phyloP scores from a whole-genome alignment of 2,329 filamentous ascomycete species.

The Xylariaceae sp. region DNA sequence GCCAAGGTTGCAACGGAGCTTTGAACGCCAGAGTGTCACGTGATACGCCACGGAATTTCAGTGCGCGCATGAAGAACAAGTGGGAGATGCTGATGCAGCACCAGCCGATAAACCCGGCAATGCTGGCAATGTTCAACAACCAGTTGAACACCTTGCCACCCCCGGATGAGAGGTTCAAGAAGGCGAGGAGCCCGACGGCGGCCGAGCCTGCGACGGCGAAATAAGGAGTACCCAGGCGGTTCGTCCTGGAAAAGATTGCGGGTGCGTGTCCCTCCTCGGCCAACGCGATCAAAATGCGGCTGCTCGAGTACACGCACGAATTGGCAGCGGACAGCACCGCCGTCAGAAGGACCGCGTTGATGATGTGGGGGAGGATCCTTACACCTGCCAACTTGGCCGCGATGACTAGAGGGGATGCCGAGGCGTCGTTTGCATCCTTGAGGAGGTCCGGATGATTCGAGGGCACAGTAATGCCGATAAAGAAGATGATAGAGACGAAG shows the following conservation, averaged over 20 bases:
- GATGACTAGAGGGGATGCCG: slow-evolving; percentile 61
- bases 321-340: slow-evolving; percentile 75
- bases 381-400: slow-evolving; percentile 58
- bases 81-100: slow-evolving; percentile 60
- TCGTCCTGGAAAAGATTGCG: slow-evolving; percentile 52
- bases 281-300: slow-evolving; percentile 61
- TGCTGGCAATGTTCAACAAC: slow-evolving; percentile 65
- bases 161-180: slow-evolving; percentile 57
- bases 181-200: slow-evolving; percentile 57
- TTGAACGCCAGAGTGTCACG: slow-evolving; percentile 55
- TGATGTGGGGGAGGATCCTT: slow-evolving; percentile 57
- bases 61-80: slow-evolving; percentile 58
- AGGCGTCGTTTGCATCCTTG: slow-evolving; percentile 49
- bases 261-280: slow-evolving; percentile 61
- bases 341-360: slow-evolving; percentile 73
- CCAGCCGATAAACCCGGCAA: slow-evolving; percentile 68
- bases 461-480: slow-evolving; percentile 66
- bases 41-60: slow-evolving; percentile 50
- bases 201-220: slow-evolving; percentile 52
- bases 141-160: slow-evolving; percentile 63
- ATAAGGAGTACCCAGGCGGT: slow-evolving; percentile 57
- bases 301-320: slow-evolving; percentile 69
- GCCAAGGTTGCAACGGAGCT: slow-evolving; percentile 57
- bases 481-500: slow-evolving; percentile 61
- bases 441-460: slow-evolving; percentile 52